Percentiles rank a stretch among this genome's conserved stretches.
These are phyloP conservation scores for Abortiporus biennis DNA, from an alignment of 1,284 basidiomycete species.

Conservation along the genomic window DNA sequence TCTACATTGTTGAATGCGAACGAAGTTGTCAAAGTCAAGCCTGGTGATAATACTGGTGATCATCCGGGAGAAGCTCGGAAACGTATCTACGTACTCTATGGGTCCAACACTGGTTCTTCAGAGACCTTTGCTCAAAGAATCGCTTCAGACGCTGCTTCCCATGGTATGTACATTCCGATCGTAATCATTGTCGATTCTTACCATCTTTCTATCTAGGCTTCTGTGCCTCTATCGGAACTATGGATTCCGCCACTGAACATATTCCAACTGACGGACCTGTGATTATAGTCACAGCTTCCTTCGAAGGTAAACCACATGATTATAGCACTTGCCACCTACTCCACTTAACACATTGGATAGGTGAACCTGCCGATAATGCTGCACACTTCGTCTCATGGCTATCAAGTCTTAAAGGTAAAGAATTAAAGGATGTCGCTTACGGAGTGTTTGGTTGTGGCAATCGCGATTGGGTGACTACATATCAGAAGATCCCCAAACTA, in stretches of 20 bases:
- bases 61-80: too few relatives aligned
- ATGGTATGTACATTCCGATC: constrained; percentile 24
- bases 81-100: constrained; percentile 39
- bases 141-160: constrained; percentile 31
- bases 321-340: too few relatives aligned
- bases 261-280: constrained; percentile 43
- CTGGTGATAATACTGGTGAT: too few relatives aligned
- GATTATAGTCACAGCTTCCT: constrained; percentile 44
- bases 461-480: constrained; percentile 47
- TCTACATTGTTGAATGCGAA: neutral
- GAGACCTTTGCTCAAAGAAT: constrained; percentile 45
- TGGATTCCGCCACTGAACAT: constrained; percentile 35
- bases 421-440: constrained; percentile 33
- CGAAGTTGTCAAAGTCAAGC: neutral
- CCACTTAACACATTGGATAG: constrained; percentile 11
- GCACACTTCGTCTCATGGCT: constrained; percentile 41
- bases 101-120: constrained; percentile 46
- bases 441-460: constrained; percentile 52
- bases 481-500: constrained; percentile 42
- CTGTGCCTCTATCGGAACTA: constrained; percentile 31
- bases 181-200: neutral
- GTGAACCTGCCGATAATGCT: constrained; percentile 45
- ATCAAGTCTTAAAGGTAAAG: constrained; percentile 23
- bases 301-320: constrained; percentile 34
- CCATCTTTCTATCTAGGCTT: constrained; percentile 28